Conservation (phyloP, 257 asterid genomes). For the Craterostigma plantagineum region DNA sequence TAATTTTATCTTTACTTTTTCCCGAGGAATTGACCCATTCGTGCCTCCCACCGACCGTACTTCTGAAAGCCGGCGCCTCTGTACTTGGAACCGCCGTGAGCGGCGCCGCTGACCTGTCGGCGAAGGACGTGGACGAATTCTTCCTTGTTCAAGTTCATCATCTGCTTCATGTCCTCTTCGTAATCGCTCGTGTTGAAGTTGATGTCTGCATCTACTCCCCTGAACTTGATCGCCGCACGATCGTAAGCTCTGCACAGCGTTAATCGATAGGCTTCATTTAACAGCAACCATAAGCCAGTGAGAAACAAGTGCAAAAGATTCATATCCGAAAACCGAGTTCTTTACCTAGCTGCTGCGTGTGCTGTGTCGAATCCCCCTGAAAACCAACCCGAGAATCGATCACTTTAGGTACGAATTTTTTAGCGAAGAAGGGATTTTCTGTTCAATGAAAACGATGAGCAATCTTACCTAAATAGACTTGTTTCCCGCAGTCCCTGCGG, state of each 20-base stretch:
- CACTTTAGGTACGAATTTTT: too few relatives aligned
- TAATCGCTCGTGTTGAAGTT: conserved; percentile 30
- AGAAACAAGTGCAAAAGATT: too few relatives aligned
- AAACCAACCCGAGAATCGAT: conserved; percentile 5
- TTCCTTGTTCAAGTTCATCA: conserved; percentile 26
- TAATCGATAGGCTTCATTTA: too few relatives aligned
- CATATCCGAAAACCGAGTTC: conserved; percentile 1
- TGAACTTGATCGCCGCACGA: conserved; percentile 43
- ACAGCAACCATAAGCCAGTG: too few relatives aligned
- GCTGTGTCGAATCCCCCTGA: conserved; percentile 71
- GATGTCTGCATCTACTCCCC: conserved; percentile 48
- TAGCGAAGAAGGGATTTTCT: neutral
- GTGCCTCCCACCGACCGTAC: conserved; percentile 35
- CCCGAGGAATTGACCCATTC: conserved; percentile 28
- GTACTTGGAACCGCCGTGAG: conserved; percentile 33
- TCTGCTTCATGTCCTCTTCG: conserved; percentile 39
- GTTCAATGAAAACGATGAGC: neutral
- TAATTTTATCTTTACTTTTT: too few relatives aligned
- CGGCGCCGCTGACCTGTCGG: conserved; percentile 26
- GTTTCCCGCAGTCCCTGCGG: conserved; percentile 70
- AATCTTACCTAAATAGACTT: conserved; percentile 46
- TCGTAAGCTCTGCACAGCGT: conserved; percentile 28
- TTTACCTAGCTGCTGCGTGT: conserved; percentile 56
- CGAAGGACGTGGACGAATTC: conserved; percentile 38
- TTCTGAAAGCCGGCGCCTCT: conserved; percentile 31